Evolutionary conservation across 306 rosid genomes (phyloP).

Genomic region (Vicia faba): DNA sequence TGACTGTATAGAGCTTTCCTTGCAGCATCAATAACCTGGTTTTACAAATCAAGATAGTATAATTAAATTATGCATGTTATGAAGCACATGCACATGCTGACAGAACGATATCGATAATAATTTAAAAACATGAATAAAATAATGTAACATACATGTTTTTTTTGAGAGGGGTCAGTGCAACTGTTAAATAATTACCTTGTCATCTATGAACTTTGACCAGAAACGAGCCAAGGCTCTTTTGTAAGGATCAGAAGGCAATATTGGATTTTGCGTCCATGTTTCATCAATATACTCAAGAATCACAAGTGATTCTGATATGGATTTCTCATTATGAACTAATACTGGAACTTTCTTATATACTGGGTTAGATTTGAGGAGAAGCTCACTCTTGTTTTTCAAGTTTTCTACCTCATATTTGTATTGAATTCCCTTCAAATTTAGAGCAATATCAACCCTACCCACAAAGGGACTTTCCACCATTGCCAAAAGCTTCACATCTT

Average conservation of each 20-base stretch:
- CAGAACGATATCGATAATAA: too few species aligned
- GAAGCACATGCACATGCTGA: too few species aligned
- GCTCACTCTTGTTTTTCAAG: not conserved
- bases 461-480: constrained; percentile 6
- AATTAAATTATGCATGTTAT: not conserved
- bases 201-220: constrained; percentile 52
- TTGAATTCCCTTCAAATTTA: not conserved
- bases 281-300: constrained; percentile 60
- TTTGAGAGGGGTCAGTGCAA: not conserved
- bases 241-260: constrained; percentile 49
- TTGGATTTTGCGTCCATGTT: constrained; percentile 45
- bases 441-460: not conserved
- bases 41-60: not conserved
- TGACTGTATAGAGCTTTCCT: constrained; percentile 21
- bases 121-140: too few species aligned
- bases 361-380: constrained; percentile 48
- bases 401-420: not conserved
- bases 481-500: not conserved
- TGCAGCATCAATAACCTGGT: constrained; percentile 23
- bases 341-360: constrained; percentile 57
- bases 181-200: constrained; percentile 42
- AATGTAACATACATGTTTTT: too few species aligned
- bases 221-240: constrained; percentile 57
- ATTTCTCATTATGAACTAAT: constrained; percentile 53
- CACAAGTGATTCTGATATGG: constrained; percentile 60